These are phyloP conservation scores for Epichloe gansuensis DNA, from an alignment of 2,329 filamentous ascomycete species.

Conservation along the genomic window DNA sequence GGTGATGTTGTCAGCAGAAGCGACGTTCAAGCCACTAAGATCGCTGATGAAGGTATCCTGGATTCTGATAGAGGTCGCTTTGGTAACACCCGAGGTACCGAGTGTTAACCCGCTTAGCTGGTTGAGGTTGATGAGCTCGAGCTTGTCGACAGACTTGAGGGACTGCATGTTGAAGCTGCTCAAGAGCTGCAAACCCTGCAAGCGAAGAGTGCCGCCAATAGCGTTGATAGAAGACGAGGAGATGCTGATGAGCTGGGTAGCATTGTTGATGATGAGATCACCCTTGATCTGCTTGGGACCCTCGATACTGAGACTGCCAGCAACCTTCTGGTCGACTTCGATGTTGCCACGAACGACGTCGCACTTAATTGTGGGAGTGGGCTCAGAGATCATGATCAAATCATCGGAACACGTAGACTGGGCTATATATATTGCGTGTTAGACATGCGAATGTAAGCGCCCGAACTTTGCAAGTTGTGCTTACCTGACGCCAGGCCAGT, in stretches of 20 bases:
- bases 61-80: slow-evolving; percentile 59
- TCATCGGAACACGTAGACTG: slow-evolving; percentile 33
- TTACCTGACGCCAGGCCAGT: slow-evolving; percentile 31
- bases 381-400: slow-evolving; percentile 47
- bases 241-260: slow-evolving; percentile 46
- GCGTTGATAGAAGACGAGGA: slow-evolving; percentile 45
- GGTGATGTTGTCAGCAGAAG: slow-evolving; percentile 58
- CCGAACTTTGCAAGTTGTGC: slow-evolving; percentile 8
- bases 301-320: slow-evolving; percentile 48
- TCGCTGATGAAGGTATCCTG: slow-evolving; percentile 74
- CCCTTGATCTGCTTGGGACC: slow-evolving; percentile 46
- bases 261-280: slow-evolving; percentile 50
- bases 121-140: slow-evolving; percentile 63
- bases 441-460: not conserved
- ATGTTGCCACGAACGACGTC: slow-evolving; percentile 57
- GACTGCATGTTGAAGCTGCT: slow-evolving; percentile 52
- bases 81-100: slow-evolving; percentile 45
- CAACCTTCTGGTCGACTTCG: slow-evolving; percentile 44
- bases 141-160: slow-evolving; percentile 52
- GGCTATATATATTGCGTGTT: slow-evolving; percentile 6
- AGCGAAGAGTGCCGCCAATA: slow-evolving; percentile 58
- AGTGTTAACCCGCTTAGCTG: slow-evolving; percentile 38
- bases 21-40: slow-evolving; percentile 71
- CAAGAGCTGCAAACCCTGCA: slow-evolving; percentile 58
- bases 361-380: slow-evolving; percentile 54